Conservation (phyloP, 2,329 filamentous ascomycete genomes). For the Talaromyces rugulosus region DNA sequence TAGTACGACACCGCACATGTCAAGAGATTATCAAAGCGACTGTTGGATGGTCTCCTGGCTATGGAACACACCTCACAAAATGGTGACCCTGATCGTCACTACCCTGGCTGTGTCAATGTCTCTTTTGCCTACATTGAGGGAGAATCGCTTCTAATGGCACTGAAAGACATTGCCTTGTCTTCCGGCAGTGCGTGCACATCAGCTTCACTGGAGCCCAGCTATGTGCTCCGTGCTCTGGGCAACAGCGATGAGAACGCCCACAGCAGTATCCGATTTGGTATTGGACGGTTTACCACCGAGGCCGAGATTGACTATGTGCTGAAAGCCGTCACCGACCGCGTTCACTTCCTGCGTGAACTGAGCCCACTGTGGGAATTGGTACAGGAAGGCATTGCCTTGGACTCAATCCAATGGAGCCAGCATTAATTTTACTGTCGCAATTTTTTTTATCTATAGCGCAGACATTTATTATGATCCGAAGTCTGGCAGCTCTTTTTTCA, state of each 20-base stretch:
- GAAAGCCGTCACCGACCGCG: slow-evolving; percentile 81
- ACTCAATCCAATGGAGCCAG: slow-evolving; percentile 97
- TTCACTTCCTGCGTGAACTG: slow-evolving; percentile 87
- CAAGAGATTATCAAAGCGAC: slow-evolving; percentile 72
- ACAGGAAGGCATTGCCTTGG: slow-evolving; percentile 90
- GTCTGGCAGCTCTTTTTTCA: slow-evolving; percentile 11
- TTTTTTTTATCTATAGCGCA: slow-evolving; percentile 4
- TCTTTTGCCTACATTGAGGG: slow-evolving; percentile 98
- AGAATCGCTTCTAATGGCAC: slow-evolving; percentile 93
- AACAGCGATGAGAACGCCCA: slow-evolving; percentile 97
- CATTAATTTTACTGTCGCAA: slow-evolving; percentile 55
- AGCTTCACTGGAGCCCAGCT: slow-evolving; percentile 91
- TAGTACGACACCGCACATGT: slow-evolving; percentile 92
- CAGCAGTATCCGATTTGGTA: slow-evolving; percentile 95
- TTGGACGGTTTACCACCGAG: slow-evolving; percentile 94
- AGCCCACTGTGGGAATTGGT: slow-evolving; percentile 97
- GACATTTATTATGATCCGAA: slow-evolving; percentile 11
- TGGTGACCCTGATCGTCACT: slow-evolving; percentile 76
- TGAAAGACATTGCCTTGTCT: slow-evolving; percentile 96
- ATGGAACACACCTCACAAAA: slow-evolving; percentile 93
- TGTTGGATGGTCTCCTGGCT: slow-evolving; percentile 75
- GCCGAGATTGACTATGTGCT: slow-evolving; percentile 95
- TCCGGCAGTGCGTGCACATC: slow-evolving; percentile 97
- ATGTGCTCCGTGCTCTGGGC: slow-evolving; percentile 88
- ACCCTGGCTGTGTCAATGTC: slow-evolving; percentile 95